A percentile compares a stretch with the other conserved stretches of the same genome.
Conservation (phyloP, 768 basidiomycete genomes). For the Multifurca ochricompacta region DNA sequence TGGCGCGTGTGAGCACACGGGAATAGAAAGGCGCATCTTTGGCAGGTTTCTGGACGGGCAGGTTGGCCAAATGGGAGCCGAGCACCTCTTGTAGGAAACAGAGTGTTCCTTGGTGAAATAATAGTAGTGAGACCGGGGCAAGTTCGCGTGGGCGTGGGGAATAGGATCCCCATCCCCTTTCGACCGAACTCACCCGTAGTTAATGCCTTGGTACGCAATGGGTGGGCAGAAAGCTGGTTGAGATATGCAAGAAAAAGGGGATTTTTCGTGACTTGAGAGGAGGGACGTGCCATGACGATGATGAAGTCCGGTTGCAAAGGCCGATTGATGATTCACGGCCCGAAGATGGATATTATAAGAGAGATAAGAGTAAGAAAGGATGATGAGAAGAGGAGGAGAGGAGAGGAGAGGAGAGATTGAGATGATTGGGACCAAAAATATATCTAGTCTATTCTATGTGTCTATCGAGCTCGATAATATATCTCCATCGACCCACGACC, state of each 20-base stretch:
- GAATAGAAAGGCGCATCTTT: slow-evolving; percentile 48
- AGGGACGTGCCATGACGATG: slow-evolving; percentile 20
- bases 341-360: no score
- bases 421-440: background rate
- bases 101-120: slow-evolving; percentile 27
- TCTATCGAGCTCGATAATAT: no score
- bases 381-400: background rate
- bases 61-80: slow-evolving; percentile 59
- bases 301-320: no score
- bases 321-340: no score
- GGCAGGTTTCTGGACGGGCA: slow-evolving; percentile 41
- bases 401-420: background rate
- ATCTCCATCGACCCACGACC: no score
- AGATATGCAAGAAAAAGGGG: slow-evolving; percentile 67
- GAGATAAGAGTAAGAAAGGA: background rate
- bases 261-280: slow-evolving; percentile 24
- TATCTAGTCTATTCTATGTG: slow-evolving; percentile 7
- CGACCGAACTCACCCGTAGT: slow-evolving; percentile 48
- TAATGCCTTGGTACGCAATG: slow-evolving; percentile 72
- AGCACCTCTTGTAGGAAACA: slow-evolving; percentile 70
- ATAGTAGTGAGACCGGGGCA: background rate
- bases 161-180: no score
- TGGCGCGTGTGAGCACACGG: slow-evolving; percentile 45
- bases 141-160: slow-evolving; percentile 1
- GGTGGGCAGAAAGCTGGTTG: slow-evolving; percentile 53